Evolutionary conservation across 2,329 filamentous ascomycete genomes (phyloP).

Genomic region (Sporothrix sp.): DNA sequence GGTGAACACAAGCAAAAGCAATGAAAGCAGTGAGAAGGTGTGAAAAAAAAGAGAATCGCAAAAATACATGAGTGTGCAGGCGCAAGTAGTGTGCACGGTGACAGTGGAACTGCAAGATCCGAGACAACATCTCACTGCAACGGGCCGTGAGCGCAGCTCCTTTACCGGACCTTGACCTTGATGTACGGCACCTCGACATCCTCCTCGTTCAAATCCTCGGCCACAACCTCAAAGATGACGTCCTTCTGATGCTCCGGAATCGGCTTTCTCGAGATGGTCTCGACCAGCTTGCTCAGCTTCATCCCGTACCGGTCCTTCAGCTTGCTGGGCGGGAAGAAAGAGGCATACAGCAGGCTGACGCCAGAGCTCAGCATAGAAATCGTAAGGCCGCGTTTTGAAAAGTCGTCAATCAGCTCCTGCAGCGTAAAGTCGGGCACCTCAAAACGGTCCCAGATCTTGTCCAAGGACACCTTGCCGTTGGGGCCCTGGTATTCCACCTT

Average conservation of each 20-base stretch:
- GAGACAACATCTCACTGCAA: too few species aligned
- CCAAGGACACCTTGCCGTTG: constrained; percentile 69
- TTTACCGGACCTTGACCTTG: constrained; percentile 61
- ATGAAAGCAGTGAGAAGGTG: too few species aligned
- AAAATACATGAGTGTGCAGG: not conserved
- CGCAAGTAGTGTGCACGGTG: too few species aligned
- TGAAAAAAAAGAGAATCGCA: not conserved
- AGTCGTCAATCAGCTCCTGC: constrained; percentile 70
- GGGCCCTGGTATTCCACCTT: constrained; percentile 84
- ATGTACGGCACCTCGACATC: constrained; percentile 97
- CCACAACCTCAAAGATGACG: constrained; percentile 92
- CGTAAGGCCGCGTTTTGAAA: constrained; percentile 68
- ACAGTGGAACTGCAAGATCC: too few species aligned
- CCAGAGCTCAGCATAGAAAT: constrained; percentile 96
- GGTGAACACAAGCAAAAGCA: too few species aligned
- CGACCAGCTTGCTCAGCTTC: constrained; percentile 82
- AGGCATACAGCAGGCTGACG: constrained; percentile 86
- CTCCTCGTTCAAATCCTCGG: constrained; percentile 78
- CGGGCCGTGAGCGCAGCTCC: too few species aligned
- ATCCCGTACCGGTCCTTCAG: constrained; percentile 72
- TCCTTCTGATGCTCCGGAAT: constrained; percentile 89
- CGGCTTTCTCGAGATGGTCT: constrained; percentile 82
- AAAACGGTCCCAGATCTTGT: constrained; percentile 98
- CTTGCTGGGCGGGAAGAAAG: constrained; percentile 73
- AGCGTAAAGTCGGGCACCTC: constrained; percentile 81